phyloP scores from a whole-genome alignment of 2,329 filamentous ascomycete genomes.

The Hypoxylon sp. region DNA sequence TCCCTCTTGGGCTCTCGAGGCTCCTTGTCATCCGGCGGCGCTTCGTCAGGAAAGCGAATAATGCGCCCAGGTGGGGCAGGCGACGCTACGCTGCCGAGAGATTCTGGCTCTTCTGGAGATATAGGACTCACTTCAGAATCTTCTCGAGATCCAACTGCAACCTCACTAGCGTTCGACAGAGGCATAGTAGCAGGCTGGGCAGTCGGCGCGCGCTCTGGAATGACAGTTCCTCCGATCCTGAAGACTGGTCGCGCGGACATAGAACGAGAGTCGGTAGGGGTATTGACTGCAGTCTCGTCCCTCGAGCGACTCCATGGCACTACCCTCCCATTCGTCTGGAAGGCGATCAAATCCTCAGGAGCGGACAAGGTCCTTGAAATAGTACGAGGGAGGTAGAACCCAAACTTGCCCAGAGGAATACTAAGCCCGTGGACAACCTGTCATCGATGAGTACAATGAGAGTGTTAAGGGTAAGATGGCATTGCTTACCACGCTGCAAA shows the following conservation, averaged over 20 bases:
- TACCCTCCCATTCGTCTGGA: conserved; percentile 39
- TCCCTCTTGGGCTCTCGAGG: conserved; percentile 17
- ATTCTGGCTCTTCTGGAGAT: conserved; percentile 11
- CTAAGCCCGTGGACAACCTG: conserved; percentile 85
- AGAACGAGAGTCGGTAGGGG: conserved; percentile 39
- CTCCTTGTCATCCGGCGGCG: conserved; percentile 1
- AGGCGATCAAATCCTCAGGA: conserved; percentile 42
- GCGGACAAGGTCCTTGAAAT: conserved; percentile 68
- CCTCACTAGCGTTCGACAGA: conserved; percentile 17
- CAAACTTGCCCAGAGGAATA: conserved; percentile 81
- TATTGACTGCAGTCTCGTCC: conserved; percentile 30
- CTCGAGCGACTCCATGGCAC: conserved; percentile 44
- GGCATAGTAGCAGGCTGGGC: conserved; percentile 7
- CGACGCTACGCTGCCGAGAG: conserved; percentile 31
- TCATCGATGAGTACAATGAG: conserved; percentile 30
- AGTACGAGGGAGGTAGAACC: conserved; percentile 74
- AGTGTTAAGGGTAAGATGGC: not conserved
- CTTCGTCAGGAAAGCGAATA: conserved; percentile 63
- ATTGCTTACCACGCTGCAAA: conserved; percentile 82
- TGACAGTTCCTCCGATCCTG: conserved; percentile 60
- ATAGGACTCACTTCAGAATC: conserved; percentile 2
- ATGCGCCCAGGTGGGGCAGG: conserved; percentile 53
- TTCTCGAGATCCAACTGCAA: not conserved
- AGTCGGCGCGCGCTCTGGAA: conserved; percentile 43
- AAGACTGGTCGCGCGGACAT: conserved; percentile 54